phyloP scores from a whole-genome alignment of 148 eudicot genomes.

The Pharnaceum exiguum region DNA sequence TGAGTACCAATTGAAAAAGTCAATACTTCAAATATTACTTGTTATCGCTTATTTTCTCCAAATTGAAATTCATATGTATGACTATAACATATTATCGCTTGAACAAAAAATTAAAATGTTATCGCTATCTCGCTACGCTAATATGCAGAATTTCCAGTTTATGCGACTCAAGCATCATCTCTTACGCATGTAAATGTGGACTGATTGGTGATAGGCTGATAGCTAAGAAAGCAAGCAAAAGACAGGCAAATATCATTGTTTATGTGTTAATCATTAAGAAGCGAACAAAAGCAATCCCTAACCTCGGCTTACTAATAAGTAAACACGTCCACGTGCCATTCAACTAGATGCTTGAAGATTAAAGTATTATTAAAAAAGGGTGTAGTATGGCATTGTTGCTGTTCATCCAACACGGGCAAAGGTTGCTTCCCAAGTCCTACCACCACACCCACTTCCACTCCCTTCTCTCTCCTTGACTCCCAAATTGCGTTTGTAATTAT shows the following conservation, averaged over 20 bases:
- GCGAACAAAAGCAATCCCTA: background rate
- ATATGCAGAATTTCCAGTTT: background rate
- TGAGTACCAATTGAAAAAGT: too few species aligned
- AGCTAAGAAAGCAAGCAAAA: background rate
- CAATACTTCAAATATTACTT: too few species aligned
- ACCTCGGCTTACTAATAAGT: background rate
- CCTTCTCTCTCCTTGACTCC: background rate
- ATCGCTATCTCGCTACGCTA: too few species aligned
- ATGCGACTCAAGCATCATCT: background rate
- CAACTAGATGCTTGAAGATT: background rate
- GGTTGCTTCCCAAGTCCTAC: slow-evolving; percentile 13
- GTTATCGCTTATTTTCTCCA: too few species aligned
- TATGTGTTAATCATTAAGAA: background rate
- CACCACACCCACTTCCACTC: background rate
- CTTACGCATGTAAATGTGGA: background rate
- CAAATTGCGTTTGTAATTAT: slow-evolving; percentile 2
- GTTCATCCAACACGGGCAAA: slow-evolving; percentile 4
- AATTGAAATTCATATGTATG: too few species aligned
- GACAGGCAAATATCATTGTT: background rate
- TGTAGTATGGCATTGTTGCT: background rate
- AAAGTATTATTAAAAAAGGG: too few species aligned
- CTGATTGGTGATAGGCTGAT: too few species aligned
- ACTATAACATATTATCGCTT: too few species aligned
- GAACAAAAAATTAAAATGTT: too few species aligned
- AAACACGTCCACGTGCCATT: background rate